Conservation (phyloP, 2,329 filamentous ascomycete genomes). For the Fusarium bactridioides region DNA sequence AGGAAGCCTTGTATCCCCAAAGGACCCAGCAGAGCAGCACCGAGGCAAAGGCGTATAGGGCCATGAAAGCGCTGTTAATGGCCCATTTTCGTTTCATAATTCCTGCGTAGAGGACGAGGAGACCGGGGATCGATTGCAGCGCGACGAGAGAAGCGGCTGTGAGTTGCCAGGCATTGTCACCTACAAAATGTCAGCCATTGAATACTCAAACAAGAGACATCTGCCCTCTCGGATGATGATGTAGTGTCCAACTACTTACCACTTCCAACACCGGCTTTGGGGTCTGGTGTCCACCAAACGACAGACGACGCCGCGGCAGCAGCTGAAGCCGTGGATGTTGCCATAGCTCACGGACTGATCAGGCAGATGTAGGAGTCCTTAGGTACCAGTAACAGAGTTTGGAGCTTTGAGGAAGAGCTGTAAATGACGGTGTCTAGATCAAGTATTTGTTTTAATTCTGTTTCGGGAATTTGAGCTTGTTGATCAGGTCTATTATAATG, state of each 20-base stretch:
- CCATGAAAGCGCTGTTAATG: not conserved
- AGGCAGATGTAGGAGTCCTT: accelerated
- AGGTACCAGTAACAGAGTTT: accelerated
- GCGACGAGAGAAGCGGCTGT: not conserved
- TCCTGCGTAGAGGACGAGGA: not conserved
- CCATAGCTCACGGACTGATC: not conserved
- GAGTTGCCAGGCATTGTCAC: not conserved
- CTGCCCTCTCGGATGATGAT: not conserved
- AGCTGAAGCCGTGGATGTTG: not conserved
- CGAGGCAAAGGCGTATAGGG: not conserved
- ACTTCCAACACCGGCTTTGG: not conserved
- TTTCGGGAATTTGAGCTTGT: too few relatives aligned
- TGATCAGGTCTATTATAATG: not conserved
- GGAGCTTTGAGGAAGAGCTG: too few relatives aligned
- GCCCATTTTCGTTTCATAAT: not conserved
- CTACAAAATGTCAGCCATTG: not conserved
- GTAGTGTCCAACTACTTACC: not conserved
- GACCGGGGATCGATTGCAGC: not conserved
- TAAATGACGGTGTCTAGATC: accelerated
- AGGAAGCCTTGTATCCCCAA: not conserved
- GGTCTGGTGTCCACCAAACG: not conserved
- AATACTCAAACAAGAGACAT: accelerated
- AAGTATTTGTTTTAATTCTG: not conserved
- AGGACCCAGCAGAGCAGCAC: not conserved
- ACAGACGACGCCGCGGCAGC: not conserved